Percentiles rank a stretch among this genome's conserved stretches.
Evolutionary conservation across 2,329 filamentous ascomycete species (phyloP).

Genomic region (Paraphoma chrysanthemicola): DNA sequence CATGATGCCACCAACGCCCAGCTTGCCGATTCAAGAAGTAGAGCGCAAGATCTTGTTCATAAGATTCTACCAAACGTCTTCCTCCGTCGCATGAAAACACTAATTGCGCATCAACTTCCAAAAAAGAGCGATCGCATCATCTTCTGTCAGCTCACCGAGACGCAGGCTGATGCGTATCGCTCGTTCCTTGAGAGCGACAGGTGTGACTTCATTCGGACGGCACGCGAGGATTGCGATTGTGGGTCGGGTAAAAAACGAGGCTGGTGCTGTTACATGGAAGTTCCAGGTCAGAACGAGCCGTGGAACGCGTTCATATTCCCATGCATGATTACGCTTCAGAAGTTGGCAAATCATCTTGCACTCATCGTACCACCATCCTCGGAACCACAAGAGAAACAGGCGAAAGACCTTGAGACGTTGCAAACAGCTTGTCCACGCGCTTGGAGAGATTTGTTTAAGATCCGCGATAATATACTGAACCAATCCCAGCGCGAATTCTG

Average conservation of each 20-base stretch:
- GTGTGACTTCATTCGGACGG: constrained; percentile 71
- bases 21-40: constrained; percentile 79
- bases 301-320: constrained; percentile 88
- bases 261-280: constrained; percentile 75
- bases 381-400: constrained; percentile 74
- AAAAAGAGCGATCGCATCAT: constrained; percentile 95
- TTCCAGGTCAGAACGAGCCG: constrained; percentile 63
- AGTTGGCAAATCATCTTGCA: constrained; percentile 91
- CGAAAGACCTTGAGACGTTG: constrained; percentile 77
- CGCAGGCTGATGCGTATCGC: constrained; percentile 83
- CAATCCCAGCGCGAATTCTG: constrained; percentile 90
- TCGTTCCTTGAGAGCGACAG: constrained; percentile 78
- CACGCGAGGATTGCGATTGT: constrained; percentile 74
- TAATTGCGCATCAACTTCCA: constrained; percentile 90
- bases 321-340: constrained; percentile 80
- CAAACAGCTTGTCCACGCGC: constrained; percentile 75
- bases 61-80: constrained; percentile 92
- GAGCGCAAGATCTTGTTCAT: constrained; percentile 82
- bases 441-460: constrained; percentile 76
- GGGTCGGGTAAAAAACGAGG: constrained; percentile 73
- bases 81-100: constrained; percentile 86
- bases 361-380: constrained; percentile 75
- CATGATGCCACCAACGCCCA: constrained; percentile 88
- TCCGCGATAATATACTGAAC: constrained; percentile 79
- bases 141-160: constrained; percentile 87